Percentiles rank a stretch among this genome's conserved stretches.
These are phyloP conservation scores for Lasiosphaeria hispida DNA, from an alignment of 495 filamentous ascomycete genomes.

Conservation along the genomic window DNA sequence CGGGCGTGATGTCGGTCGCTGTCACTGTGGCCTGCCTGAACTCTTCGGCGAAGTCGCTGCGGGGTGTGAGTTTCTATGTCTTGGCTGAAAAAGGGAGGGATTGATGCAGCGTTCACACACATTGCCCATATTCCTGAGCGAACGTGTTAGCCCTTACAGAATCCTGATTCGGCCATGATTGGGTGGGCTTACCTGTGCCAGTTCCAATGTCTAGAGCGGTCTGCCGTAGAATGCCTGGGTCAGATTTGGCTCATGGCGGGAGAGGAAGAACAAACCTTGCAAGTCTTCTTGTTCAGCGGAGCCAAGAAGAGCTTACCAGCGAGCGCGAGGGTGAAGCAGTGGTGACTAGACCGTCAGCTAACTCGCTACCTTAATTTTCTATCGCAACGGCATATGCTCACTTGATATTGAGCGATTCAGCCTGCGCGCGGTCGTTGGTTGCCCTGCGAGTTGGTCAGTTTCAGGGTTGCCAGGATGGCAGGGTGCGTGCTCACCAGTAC, in stretches of 20 bases:
- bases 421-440: constrained; percentile 40
- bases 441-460: constrained; percentile 24
- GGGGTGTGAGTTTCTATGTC: not conserved
- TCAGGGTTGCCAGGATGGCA: too few relatives aligned
- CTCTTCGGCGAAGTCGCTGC: constrained; percentile 43
- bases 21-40: constrained; percentile 53
- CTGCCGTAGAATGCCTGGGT: not conserved
- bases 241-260: not conserved
- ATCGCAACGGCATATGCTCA: constrained; percentile 5
- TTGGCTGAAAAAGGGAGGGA: not conserved
- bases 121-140: constrained; percentile 59
- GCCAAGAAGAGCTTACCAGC: constrained; percentile 57
- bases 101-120: constrained; percentile 14
- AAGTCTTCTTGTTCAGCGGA: constrained; percentile 44
- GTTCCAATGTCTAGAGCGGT: constrained; percentile 4
- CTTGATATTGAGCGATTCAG: constrained; percentile 42
- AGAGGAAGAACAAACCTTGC: constrained; percentile 4
- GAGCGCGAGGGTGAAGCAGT: constrained; percentile 40
- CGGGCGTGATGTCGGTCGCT: constrained; percentile 65
- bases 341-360: constrained; percentile 27
- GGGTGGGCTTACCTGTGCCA: not conserved
- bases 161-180: not conserved
- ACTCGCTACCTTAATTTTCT: too few relatives aligned
- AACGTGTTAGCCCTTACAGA: constrained; percentile 53
- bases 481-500: constrained; percentile 26